Evolutionary conservation across 257 asterid species (phyloP).

Genomic region (Nicotiana benthamiana): DNA sequence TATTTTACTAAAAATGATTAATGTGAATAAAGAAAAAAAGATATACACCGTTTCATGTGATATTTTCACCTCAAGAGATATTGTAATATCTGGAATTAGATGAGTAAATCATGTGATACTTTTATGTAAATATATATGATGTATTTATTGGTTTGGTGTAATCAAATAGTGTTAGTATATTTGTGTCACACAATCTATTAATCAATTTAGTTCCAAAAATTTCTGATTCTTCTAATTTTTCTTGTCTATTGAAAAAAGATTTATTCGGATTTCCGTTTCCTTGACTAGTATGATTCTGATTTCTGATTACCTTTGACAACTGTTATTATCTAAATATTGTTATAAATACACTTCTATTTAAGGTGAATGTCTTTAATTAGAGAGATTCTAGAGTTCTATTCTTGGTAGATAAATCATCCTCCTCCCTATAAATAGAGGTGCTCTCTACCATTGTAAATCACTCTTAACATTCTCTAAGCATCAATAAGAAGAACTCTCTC

Average conservation of each 20-base stretch:
- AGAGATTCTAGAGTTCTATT: too few relatives aligned
- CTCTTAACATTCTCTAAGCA: too few relatives aligned
- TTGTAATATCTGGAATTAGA: too few relatives aligned
- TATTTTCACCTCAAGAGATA: neutral
- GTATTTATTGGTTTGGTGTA: neutral
- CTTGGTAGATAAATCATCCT: too few relatives aligned
- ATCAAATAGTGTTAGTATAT: neutral
- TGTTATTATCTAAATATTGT: neutral
- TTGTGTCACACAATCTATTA: neutral
- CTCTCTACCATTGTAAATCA: too few relatives aligned
- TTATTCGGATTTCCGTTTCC: neutral
- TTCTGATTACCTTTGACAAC: neutral
- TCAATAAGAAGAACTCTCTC: too few relatives aligned
- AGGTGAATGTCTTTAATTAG: too few relatives aligned
- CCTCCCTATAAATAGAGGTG: too few relatives aligned
- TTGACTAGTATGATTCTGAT: neutral
- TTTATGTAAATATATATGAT: too few relatives aligned
- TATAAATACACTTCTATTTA: too few relatives aligned
- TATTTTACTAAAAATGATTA: neutral
- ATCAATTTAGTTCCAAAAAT: neutral
- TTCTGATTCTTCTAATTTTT: neutral
- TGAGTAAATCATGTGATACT: too few relatives aligned
- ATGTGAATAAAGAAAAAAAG: neutral
- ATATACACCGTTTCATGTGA: neutral
- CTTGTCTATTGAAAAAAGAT: neutral